A percentile compares a stretch with the other conserved stretches of the same genome.
phyloP scores from a whole-genome alignment of 371 early-diverging fungal genomes.

The Lichtheimia ramosa region DNA sequence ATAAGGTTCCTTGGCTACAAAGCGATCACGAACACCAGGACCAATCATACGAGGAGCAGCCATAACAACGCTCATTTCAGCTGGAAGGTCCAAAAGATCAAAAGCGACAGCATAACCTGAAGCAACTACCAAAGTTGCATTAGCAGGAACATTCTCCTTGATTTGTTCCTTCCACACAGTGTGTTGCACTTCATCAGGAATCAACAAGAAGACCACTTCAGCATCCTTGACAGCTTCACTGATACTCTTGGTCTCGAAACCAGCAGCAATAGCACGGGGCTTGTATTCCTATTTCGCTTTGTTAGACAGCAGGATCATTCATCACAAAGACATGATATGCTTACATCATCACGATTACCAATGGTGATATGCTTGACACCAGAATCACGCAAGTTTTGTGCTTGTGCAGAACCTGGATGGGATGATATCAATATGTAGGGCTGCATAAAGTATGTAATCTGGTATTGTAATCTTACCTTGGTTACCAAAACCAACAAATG shows the following conservation, averaged over 20 bases:
- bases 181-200: slow-evolving; percentile 32
- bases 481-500: slow-evolving; percentile 29
- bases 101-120: slow-evolving; percentile 28
- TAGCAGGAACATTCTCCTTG: slow-evolving; percentile 17
- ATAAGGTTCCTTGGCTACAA: slow-evolving; percentile 27
- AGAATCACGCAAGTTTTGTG: slow-evolving; percentile 26
- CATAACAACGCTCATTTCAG: slow-evolving; percentile 24
- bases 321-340: neutral
- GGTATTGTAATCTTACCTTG: slow-evolving; percentile 16
- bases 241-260: slow-evolving; percentile 20
- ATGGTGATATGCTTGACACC: slow-evolving; percentile 26
- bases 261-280: slow-evolving; percentile 18
- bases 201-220: slow-evolving; percentile 24
- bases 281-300: slow-evolving; percentile 19
- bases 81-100: slow-evolving; percentile 23
- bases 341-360: slow-evolving; percentile 26
- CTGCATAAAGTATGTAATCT: neutral
- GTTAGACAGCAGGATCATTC: neutral
- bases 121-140: slow-evolving; percentile 24
- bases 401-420: slow-evolving; percentile 19
- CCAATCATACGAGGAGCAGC: slow-evolving; percentile 33
- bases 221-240: slow-evolving; percentile 21
- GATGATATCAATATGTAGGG: neutral
- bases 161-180: slow-evolving; percentile 27
- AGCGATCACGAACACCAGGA: slow-evolving; percentile 29